Conservation (phyloP, 2,329 filamentous ascomycete species). For the Colletotrichum somersetense region DNA sequence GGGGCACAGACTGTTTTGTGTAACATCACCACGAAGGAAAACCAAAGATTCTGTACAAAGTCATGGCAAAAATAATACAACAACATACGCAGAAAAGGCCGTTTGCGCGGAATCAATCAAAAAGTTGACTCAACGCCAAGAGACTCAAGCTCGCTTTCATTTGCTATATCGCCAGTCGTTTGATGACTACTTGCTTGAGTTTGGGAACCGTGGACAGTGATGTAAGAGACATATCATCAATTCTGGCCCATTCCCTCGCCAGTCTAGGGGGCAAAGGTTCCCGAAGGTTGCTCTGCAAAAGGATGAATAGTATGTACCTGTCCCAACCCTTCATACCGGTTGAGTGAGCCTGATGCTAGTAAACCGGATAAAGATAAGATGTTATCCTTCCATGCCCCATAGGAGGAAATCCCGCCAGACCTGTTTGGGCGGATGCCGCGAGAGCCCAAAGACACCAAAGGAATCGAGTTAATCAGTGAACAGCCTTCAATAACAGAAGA, state of each 20-base stretch:
- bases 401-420: background rate
- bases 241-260: too few relatives aligned
- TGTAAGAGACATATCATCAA: too few relatives aligned
- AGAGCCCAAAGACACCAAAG: background rate
- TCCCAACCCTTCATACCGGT: conserved; percentile 26
- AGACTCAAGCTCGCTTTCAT: background rate
- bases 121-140: conserved; percentile 20
- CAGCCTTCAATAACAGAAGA: background rate
- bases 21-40: conserved; percentile 24
- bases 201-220: conserved; percentile 1
- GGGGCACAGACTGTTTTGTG: conserved; percentile 11
- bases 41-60: conserved; percentile 28
- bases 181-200: background rate
- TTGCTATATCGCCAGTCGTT: background rate
- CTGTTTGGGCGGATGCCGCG: too few relatives aligned
- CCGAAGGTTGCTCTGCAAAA: background rate
- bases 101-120: conserved; percentile 20
- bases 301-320: conserved; percentile 27
- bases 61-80: conserved; percentile 27
- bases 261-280: too few relatives aligned
- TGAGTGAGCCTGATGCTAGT: conserved; percentile 11
- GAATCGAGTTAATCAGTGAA: background rate
- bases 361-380: background rate
- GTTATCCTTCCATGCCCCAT: background rate
- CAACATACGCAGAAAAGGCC: conserved; percentile 8